Evolutionary conservation across 805 yeast genomes (phyloP).

Genomic region (Tetrapisispora nanseiensis): DNA sequence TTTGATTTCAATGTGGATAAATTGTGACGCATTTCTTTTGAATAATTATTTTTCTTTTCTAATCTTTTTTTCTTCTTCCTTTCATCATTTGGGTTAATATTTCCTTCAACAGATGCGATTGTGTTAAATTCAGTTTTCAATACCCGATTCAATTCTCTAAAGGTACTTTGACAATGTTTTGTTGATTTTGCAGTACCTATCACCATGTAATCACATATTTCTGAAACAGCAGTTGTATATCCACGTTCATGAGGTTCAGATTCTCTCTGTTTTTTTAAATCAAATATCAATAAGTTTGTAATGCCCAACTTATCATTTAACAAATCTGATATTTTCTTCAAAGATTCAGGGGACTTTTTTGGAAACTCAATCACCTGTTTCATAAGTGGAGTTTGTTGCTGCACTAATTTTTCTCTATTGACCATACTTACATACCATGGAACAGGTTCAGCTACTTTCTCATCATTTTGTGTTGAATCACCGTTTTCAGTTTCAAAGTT

Average conservation of each 20-base stretch:
- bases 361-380: constrained; percentile 53
- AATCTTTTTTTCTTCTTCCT: constrained; percentile 43
- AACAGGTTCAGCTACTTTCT: constrained; percentile 5
- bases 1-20: constrained; percentile 35
- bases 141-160: constrained; percentile 44
- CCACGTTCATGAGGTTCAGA: constrained; percentile 7
- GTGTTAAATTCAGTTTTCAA: constrained; percentile 43
- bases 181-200: constrained; percentile 69
- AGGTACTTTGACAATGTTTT: constrained; percentile 66
- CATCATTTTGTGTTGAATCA: background rate
- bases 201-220: constrained; percentile 42
- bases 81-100: constrained; percentile 47
- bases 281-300: constrained; percentile 51
- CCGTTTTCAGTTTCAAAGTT: background rate
- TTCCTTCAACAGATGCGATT: constrained; percentile 59
- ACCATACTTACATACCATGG: constrained; percentile 55
- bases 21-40: constrained; percentile 41
- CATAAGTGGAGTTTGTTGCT: constrained; percentile 28
- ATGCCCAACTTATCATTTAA: constrained; percentile 58
- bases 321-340: constrained; percentile 29
- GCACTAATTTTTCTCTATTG: constrained; percentile 28
- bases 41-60: constrained; percentile 43
- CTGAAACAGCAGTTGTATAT: constrained; percentile 30
- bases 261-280: constrained; percentile 39
- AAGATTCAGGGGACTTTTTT: constrained; percentile 40